Base-by-base conservation (phyloP, 108 stramenopile genomes). In the Fistulifera pelliculosa region DNA sequence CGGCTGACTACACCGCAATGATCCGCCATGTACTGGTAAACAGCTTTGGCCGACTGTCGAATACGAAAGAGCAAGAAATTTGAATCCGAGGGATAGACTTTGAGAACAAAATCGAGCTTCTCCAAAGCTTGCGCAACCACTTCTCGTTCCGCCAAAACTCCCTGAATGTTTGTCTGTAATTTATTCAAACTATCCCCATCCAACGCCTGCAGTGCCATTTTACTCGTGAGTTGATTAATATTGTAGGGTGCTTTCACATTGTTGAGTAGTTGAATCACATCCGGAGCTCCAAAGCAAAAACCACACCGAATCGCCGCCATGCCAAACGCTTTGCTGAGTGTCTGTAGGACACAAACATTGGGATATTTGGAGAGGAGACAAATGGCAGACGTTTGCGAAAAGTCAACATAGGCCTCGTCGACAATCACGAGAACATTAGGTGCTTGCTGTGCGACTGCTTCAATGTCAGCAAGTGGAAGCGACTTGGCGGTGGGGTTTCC, bases 181-280 rank as follows among this genome's bases (percentile, higher is more conserved):
- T 49, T 49, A 12, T 60, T 49, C 38, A 71, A 59, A 55, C 68
- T 70, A 15, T 54, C 62, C 28, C 60, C 49, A 38, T 69, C 70
- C 68, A 96, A 62, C 16, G 90, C 91, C 64, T 87, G 81, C 21
- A 75, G 58, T 11, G 96, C 96, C 13, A 87, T 74, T 58, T 86
- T 73, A 57, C 76, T 70, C 10, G 94, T 90, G 27, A 97, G 64
- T 18, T 66, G 68, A 73, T 93, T 97, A 42, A 97, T 76, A 71
- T 94, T 95, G 83, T 97, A 97, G 18, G 96, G 96, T 26, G 94
- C 94, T 74, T 97, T 97, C 61, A 94, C 91, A 64, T 94, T 95
- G 73, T 95, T 95, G 87, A 97, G 87, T 17, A 93, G 70, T 60
- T 92, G 89, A 65, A 97, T 91, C 13, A 97, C 75, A 53, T 81